phyloP scores from a whole-genome alignment of 139 green algal species.

The Ulvella scutata region DNA sequence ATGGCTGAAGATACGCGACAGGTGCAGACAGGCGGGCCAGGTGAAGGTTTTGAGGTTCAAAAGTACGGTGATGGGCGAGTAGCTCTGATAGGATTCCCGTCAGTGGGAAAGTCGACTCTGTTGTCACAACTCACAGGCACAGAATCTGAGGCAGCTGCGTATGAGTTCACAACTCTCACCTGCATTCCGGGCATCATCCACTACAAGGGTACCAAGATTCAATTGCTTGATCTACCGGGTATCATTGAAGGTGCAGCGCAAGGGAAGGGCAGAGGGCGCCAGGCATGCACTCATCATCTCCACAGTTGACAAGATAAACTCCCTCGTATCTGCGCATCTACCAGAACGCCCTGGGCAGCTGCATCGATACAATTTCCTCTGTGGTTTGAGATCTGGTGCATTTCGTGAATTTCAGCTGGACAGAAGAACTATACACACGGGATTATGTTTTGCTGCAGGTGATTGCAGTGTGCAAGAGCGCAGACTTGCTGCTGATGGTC shows the following conservation, averaged over 20 bases:
- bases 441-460: conserved; percentile 51
- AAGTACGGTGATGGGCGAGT: conserved; percentile 93
- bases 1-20: background rate
- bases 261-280: conserved; percentile 82
- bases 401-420: no score
- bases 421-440: no score
- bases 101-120: conserved; percentile 96
- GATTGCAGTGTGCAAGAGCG: conserved; percentile 96
- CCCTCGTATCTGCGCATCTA: no score
- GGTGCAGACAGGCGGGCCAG: conserved; percentile 30
- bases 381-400: no score
- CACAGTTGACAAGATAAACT: no score
- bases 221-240: conserved; percentile 95
- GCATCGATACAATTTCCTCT: no score
- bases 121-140: conserved; percentile 86
- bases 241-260: conserved; percentile 96
- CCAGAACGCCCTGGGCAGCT: no score
- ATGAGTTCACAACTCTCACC: conserved; percentile 98
- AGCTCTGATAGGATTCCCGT: conserved; percentile 90
- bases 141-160: conserved; percentile 71
- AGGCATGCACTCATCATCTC: conserved; percentile 22
- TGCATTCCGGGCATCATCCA: conserved; percentile 96
- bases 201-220: conserved; percentile 99
- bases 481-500: conserved; percentile 97
- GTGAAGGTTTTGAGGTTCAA: conserved; percentile 92